phyloP scores from a whole-genome alignment of 2,329 filamentous ascomycete species.

The Diaporthe longicolla region DNA sequence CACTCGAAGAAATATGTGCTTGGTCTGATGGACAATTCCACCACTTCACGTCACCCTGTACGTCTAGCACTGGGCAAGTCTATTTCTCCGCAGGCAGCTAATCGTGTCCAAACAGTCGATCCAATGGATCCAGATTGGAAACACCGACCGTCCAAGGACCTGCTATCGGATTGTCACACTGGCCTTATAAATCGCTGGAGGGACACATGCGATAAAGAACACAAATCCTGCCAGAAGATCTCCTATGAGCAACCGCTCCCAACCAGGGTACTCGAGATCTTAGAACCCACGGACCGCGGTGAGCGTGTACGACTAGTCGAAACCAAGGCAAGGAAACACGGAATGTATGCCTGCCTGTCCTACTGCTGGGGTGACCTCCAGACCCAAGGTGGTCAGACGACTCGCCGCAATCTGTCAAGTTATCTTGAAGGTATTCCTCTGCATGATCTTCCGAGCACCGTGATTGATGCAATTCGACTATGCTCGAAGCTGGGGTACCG shows the following conservation, averaged over 20 bases:
- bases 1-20: too few species aligned
- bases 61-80: too few species aligned
- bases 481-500: neutral
- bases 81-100: too few species aligned
- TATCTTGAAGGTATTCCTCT: neutral
- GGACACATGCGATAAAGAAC: neutral
- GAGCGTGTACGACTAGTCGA: neutral
- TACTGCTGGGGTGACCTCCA: neutral
- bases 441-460: neutral
- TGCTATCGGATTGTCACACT: neutral
- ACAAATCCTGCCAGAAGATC: neutral
- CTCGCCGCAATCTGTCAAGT: rapidly evolving
- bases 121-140: neutral
- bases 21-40: too few species aligned
- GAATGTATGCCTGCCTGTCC: constrained; percentile 2
- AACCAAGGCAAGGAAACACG: neutral
- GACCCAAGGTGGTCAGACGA: neutral
- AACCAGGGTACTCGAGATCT: neutral
- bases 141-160: neutral
- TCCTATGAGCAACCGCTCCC: neutral
- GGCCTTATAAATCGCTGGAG: neutral
- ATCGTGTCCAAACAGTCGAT: too few species aligned
- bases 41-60: too few species aligned
- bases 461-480: constrained; percentile 7
- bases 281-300: rapidly evolving